Evolutionary conservation across 768 basidiomycete species (phyloP), one percentile per base, ranked within the genome.

Genomic region (Boletus tomentosulus): DNA sequence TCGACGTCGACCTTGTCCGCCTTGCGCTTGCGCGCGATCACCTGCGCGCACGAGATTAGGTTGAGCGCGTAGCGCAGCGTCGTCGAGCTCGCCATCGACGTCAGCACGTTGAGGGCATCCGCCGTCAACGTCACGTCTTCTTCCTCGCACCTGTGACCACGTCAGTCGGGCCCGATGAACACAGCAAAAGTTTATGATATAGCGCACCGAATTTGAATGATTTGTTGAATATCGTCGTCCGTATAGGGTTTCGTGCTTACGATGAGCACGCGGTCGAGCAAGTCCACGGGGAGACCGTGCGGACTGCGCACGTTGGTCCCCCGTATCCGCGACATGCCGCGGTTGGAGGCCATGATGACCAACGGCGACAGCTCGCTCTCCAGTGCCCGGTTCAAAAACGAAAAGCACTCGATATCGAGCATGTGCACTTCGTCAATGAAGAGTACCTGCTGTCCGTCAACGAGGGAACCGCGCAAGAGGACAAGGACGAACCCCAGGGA

Each of bases 341-440:
- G 81, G 68, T 99, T 99, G 44, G 91, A 92, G 1, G 96, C 96
- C 96, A 99, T 98, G 63, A 99, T 93, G 35, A 99, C 96, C 50
- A 98, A 76, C 1, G 96, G 96, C 1, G 96, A 86, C 1, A 98
- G 78, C 57, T 96, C 95, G 56, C 86, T 86, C 68, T 99, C 96
- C 46, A 99, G 78, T 2, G 96, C 96, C 33, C 96, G 85, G 69
- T 99, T 99, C 55, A 99, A 78, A 80, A 95, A 99, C 7, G 95
- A 97, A 78, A 98, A 98, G 67, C 96, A 98, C 69, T 98, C 96
- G 57, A 99, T 98, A 70, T 99, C 96, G 60, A 99, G 85, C 96
- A 99, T 99, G 78, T 98, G 96, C 12, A 98, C 96, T 74, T 98
- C 96, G 72, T 98, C 96, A 62, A 98, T 97, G 77, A 98, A 98